Percentiles rank a stretch among this genome's conserved stretches.
phyloP scores from a whole-genome alignment of 768 basidiomycete genomes.

The Mycena olivaceomarginata region DNA sequence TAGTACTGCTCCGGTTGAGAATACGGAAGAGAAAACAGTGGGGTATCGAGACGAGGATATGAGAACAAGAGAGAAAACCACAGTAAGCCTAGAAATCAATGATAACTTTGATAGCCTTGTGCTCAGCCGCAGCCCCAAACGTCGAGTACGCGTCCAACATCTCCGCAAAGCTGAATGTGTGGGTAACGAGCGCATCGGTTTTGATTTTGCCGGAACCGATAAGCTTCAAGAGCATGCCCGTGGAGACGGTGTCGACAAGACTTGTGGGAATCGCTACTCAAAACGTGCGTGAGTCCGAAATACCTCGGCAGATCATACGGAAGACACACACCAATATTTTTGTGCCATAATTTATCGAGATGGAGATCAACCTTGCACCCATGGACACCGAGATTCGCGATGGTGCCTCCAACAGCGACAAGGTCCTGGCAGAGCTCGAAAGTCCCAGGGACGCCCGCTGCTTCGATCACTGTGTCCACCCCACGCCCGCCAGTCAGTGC shows the following conservation, averaged over 20 bases:
- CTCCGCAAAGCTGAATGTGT: conserved; percentile 45
- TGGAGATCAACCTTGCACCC: conserved; percentile 46
- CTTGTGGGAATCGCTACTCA: conserved; percentile 48
- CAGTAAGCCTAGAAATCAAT: conserved; percentile 42
- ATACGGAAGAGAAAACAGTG: neutral
- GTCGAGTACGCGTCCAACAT: conserved; percentile 45
- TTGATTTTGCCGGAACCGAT: conserved; percentile 46
- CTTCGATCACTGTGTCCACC: conserved; percentile 10
- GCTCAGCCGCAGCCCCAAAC: conserved; percentile 44
- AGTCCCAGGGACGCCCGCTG: conserved; percentile 48
- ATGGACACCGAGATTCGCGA: conserved; percentile 53
- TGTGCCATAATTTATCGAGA: conserved; percentile 49
- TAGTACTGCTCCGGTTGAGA: neutral
- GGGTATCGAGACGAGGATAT: neutral
- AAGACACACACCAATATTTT: conserved; percentile 25
- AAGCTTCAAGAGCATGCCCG: conserved; percentile 46
- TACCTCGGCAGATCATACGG: neutral
- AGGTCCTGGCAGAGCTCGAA: conserved; percentile 51
- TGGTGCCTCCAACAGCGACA: conserved; percentile 49
- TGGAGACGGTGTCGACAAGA: conserved; percentile 44
- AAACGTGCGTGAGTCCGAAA: neutral
- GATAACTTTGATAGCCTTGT: conserved; percentile 49
- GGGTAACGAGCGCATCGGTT: conserved; percentile 42
- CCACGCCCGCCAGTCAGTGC: neutral
- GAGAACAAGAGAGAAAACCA: neutral